A percentile compares a stretch with the other conserved stretches of the same genome.
phyloP scores from a whole-genome alignment of 306 rosid genomes.

The Trifolium dubium region DNA sequence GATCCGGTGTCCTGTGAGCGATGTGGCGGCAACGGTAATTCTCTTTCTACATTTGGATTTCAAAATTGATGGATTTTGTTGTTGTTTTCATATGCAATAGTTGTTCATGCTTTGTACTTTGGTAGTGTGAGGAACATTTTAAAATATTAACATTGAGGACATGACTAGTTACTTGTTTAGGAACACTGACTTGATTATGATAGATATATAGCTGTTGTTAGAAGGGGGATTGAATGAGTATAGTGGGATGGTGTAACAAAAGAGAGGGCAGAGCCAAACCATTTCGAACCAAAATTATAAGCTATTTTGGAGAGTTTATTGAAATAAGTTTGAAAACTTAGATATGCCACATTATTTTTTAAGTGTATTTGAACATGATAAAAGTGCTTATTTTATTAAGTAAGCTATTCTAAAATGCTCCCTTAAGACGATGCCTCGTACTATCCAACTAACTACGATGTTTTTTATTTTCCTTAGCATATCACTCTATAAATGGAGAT shows the following conservation, averaged over 20 bases:
- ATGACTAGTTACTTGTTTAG: conserved; percentile 2
- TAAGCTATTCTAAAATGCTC: background rate
- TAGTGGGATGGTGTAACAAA: conserved; percentile 10
- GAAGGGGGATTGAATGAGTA: background rate
- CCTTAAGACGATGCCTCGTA: background rate
- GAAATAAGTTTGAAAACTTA: background rate
- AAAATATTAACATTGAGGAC: background rate
- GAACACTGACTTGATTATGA: background rate
- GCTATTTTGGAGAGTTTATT: background rate
- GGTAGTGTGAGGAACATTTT: background rate
- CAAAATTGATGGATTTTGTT: conserved; percentile 1
- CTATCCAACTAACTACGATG: background rate
- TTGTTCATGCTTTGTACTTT: background rate
- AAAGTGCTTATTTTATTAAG: background rate
- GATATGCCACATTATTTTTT: background rate
- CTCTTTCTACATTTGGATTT: conserved; percentile 22
- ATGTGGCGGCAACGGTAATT: conserved; percentile 92
- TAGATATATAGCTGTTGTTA: background rate
- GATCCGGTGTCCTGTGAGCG: conserved; percentile 94
- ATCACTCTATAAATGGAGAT: conserved; percentile 18
- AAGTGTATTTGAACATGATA: background rate
- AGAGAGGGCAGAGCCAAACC: background rate
- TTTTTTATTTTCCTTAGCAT: conserved; percentile 11
- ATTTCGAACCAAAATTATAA: conserved; percentile 18
- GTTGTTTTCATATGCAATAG: conserved; percentile 3